phyloP scores from a whole-genome alignment of 257 asterid genomes.

The Rauvolfia tetraphylla region DNA sequence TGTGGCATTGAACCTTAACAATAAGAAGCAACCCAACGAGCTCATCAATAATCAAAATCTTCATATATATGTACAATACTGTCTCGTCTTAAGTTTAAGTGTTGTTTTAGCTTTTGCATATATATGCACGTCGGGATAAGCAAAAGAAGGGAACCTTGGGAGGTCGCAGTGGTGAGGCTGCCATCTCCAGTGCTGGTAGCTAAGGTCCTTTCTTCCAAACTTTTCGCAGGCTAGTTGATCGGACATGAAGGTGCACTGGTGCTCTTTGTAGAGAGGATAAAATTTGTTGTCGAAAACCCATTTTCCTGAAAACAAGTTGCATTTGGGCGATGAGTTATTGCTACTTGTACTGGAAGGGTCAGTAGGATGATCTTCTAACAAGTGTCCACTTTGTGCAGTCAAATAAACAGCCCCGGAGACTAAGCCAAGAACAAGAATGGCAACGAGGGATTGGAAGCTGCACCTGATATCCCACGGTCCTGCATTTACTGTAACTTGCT shows the following conservation, averaged over 20 bases:
- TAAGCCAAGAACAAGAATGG: slow-evolving; percentile 41
- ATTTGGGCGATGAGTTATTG: slow-evolving; percentile 16
- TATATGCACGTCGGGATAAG: too few species aligned
- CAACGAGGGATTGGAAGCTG: slow-evolving; percentile 53
- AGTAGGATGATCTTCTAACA: slow-evolving; percentile 15
- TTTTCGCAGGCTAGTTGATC: slow-evolving; percentile 47
- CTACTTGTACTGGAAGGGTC: neutral
- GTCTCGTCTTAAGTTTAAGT: neutral
- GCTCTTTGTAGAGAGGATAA: slow-evolving; percentile 59
- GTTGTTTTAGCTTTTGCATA: neutral
- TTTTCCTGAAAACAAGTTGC: slow-evolving; percentile 58
- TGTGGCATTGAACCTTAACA: slow-evolving; percentile 51
- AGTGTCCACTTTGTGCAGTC: slow-evolving; percentile 50
- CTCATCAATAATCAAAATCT: slow-evolving; percentile 2
- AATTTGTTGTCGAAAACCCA: slow-evolving; percentile 54
- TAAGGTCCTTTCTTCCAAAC: slow-evolving; percentile 61
- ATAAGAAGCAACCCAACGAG: neutral
- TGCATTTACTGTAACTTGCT: slow-evolving; percentile 12
- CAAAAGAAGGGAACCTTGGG: slow-evolving; percentile 40
- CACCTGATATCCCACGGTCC: slow-evolving; percentile 49
- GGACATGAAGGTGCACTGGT: slow-evolving; percentile 60
- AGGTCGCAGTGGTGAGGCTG: slow-evolving; percentile 64
- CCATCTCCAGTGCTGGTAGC: slow-evolving; percentile 74
- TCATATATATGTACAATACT: neutral
- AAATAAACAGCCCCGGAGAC: slow-evolving; percentile 56